Conservation (phyloP, 2,329 filamentous ascomycete genomes). For the Saccharata proteae region DNA sequence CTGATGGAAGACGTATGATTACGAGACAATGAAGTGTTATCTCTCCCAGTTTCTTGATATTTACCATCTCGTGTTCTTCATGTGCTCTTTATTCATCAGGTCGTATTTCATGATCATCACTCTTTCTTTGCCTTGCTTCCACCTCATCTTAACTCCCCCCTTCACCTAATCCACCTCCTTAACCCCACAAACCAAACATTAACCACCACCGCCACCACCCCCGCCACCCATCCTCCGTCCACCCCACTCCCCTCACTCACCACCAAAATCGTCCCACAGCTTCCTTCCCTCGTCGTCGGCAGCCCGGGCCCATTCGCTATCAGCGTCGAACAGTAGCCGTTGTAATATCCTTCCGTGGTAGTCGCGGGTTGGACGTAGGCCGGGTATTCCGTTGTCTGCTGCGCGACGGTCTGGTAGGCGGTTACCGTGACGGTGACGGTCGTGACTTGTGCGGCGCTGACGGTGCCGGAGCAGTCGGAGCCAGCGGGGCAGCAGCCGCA, state of each 20-base stretch:
- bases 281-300: slow-evolving; percentile 19
- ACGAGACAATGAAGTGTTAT: background rate
- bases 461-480: slow-evolving; percentile 19
- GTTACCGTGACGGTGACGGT: slow-evolving; percentile 22
- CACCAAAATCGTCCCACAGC: slow-evolving; percentile 26
- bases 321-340: slow-evolving; percentile 24
- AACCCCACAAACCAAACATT: slow-evolving; percentile 15
- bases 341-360: slow-evolving; percentile 9
- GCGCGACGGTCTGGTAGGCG: slow-evolving; percentile 9
- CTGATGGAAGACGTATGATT: background rate
- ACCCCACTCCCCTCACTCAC: slow-evolving; percentile 17
- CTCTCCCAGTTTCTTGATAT: background rate
- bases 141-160: slow-evolving; percentile 2
- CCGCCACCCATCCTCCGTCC: slow-evolving; percentile 13
- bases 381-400: slow-evolving; percentile 13
- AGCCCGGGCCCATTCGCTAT: slow-evolving; percentile 23
- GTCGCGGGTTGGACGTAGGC: slow-evolving; percentile 16
- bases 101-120: slow-evolving; percentile 7
- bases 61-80: background rate
- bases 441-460: slow-evolving; percentile 20
- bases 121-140: background rate
- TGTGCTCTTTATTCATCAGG: slow-evolving; percentile 15
- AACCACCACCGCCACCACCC: slow-evolving; percentile 12
- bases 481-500: slow-evolving; percentile 27
- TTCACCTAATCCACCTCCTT: slow-evolving; percentile 17